Evolutionary conservation across 352 stramenopile species (phyloP).

Genomic region (Pythium scleroteichum): DNA sequence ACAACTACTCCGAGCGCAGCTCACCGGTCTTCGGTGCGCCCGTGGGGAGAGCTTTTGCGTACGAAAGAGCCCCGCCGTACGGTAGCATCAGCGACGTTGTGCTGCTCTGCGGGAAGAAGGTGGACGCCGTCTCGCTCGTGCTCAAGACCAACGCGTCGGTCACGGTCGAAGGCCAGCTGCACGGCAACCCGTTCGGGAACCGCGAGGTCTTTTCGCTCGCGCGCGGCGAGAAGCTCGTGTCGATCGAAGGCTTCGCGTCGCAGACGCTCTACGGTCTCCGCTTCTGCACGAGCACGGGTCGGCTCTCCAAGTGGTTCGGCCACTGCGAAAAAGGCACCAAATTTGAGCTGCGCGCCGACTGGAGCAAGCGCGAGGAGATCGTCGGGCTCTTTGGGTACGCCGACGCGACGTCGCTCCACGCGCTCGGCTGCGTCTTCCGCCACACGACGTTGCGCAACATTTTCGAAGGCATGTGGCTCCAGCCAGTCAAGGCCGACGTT

Average conservation of each 20-base stretch:
- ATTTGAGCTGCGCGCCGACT: constrained; percentile 68
- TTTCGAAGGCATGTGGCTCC: constrained; percentile 79
- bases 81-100: constrained; percentile 65
- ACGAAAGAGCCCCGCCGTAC: constrained; percentile 66
- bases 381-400: constrained; percentile 67
- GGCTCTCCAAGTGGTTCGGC: constrained; percentile 79
- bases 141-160: constrained; percentile 54
- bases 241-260: constrained; percentile 70
- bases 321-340: constrained; percentile 66
- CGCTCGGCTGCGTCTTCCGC: constrained; percentile 61
- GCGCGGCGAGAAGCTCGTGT: constrained; percentile 58
- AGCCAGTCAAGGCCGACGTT: constrained; percentile 13
- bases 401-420: constrained; percentile 64
- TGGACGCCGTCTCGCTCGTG: constrained; percentile 63
- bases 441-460: constrained; percentile 72
- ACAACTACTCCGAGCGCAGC: constrained; percentile 64
- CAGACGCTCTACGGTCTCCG: constrained; percentile 70
- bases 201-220: constrained; percentile 60
- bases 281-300: constrained; percentile 53
- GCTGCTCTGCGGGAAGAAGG: constrained; percentile 70
- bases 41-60: constrained; percentile 48
- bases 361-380: constrained; percentile 63
- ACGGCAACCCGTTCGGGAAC: constrained; percentile 71
- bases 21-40: constrained; percentile 47
- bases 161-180: constrained; percentile 48